Conservation (phyloP, 768 basidiomycete genomes). For the Lactarius hengduanensis region DNA sequence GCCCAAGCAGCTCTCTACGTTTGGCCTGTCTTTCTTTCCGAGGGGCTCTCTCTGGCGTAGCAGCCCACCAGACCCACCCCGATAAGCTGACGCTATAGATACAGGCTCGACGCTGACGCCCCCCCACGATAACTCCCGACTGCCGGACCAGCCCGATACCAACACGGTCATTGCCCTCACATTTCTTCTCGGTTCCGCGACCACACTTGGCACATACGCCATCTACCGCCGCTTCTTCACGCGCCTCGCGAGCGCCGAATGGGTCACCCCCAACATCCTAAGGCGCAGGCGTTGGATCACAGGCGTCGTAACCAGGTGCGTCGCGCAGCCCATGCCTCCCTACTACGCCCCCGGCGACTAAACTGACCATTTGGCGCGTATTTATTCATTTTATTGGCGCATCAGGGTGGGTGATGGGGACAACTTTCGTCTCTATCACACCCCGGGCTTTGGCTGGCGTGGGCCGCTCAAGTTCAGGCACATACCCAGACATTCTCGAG, state of each 20-base stretch:
- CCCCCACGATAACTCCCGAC: background rate
- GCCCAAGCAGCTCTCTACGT: background rate
- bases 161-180: slow-evolving; percentile 25
- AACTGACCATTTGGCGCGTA: background rate
- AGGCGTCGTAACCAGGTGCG: slow-evolving; percentile 79
- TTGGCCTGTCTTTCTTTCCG: background rate
- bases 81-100: slow-evolving; percentile 44
- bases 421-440: slow-evolving; percentile 87
- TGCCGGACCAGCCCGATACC: background rate
- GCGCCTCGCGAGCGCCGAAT: slow-evolving; percentile 63
- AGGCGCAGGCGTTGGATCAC: slow-evolving; percentile 63
- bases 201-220: slow-evolving; percentile 40
- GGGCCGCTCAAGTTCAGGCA: slow-evolving; percentile 70
- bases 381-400: background rate
- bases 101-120: slow-evolving; percentile 58
- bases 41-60: background rate
- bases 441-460: slow-evolving; percentile 69
- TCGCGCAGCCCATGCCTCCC: no score
- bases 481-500: slow-evolving; percentile 59
- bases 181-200: slow-evolving; percentile 35
- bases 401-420: slow-evolving; percentile 84
- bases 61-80: background rate
- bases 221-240: slow-evolving; percentile 49
- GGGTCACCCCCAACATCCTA: slow-evolving; percentile 65
- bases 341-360: background rate